Percentiles rank a stretch among this genome's conserved stretches.
Evolutionary conservation across 306 rosid species (phyloP).

Genomic region (Hylodesmum podocarpum): DNA sequence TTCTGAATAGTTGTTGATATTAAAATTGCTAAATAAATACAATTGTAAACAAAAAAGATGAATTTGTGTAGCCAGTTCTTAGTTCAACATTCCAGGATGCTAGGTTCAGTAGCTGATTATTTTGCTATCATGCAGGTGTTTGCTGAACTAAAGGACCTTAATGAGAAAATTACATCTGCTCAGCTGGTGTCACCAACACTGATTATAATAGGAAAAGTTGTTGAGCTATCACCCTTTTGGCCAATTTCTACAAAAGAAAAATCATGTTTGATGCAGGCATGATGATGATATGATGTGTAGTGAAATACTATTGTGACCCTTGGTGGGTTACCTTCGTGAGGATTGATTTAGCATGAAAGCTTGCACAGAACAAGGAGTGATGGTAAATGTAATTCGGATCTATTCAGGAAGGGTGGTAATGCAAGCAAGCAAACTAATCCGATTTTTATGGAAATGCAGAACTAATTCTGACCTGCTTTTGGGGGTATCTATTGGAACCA

Average conservation of each 20-base stretch:
- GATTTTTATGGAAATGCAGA: background rate
- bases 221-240: constrained; percentile 85
- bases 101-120: constrained; percentile 22
- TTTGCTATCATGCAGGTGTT: constrained; percentile 64
- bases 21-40: background rate
- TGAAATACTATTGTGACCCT: background rate
- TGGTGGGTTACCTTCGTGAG: background rate
- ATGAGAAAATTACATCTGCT: constrained; percentile 53
- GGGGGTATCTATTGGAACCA: background rate
- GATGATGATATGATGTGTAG: background rate
- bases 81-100: background rate
- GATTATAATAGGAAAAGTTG: constrained; percentile 88
- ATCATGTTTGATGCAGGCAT: constrained; percentile 49
- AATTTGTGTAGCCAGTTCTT: background rate
- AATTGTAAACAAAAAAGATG: background rate
- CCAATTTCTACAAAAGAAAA: constrained; percentile 50
- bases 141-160: constrained; percentile 77
- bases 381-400: background rate
- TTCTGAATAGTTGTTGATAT: background rate
- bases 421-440: background rate
- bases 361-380: background rate
- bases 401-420: background rate
- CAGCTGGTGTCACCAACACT: constrained; percentile 80
- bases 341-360: background rate
- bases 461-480: background rate